Evolutionary conservation across 2,329 filamentous ascomycete genomes (phyloP).

Genomic region (Penicillium sp.): DNA sequence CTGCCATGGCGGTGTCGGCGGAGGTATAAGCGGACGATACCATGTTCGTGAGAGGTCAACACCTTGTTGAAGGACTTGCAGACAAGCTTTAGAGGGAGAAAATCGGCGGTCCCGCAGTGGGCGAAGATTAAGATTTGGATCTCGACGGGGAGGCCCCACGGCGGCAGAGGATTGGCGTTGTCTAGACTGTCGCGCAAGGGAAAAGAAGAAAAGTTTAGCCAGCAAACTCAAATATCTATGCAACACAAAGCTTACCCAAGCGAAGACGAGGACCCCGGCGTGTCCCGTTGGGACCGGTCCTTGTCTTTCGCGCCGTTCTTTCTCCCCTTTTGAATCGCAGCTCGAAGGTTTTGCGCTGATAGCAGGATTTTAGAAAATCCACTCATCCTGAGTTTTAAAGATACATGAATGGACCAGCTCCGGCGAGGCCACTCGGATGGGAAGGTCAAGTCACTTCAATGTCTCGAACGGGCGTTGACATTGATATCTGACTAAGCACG

Average conservation of each 20-base stretch:
- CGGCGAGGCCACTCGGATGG: constrained; percentile 5
- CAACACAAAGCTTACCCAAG: constrained; percentile 23
- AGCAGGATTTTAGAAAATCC: constrained; percentile 33
- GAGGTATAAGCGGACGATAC: constrained; percentile 44
- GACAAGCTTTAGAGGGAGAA: constrained; percentile 39
- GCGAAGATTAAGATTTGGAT: constrained; percentile 44
- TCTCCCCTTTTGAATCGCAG: constrained; percentile 29
- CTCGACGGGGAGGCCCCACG: constrained; percentile 45
- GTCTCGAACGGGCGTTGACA: constrained; percentile 2
- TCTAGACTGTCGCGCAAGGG: constrained; percentile 18
- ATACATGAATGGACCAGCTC: constrained; percentile 30
- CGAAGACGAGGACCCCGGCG: constrained; percentile 25
- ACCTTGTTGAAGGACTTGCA: constrained; percentile 40
- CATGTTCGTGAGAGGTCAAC: constrained; percentile 39
- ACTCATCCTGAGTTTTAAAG: constrained; percentile 33
- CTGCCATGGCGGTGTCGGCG: constrained; percentile 44
- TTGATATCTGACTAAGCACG: constrained; percentile 16
- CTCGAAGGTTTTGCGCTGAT: constrained; percentile 35
- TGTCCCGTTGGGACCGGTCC: constrained; percentile 21
- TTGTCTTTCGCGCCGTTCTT: constrained; percentile 29
- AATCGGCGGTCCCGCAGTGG: constrained; percentile 40
- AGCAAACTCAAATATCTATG: not conserved
- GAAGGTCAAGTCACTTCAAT: not conserved
- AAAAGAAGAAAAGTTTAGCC: constrained; percentile 6
- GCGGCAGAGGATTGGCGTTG: constrained; percentile 25